A percentile compares a stretch with the other conserved stretches of the same genome.
Conservation (phyloP, 257 asterid genomes). For the Fraxinus excelsior region DNA sequence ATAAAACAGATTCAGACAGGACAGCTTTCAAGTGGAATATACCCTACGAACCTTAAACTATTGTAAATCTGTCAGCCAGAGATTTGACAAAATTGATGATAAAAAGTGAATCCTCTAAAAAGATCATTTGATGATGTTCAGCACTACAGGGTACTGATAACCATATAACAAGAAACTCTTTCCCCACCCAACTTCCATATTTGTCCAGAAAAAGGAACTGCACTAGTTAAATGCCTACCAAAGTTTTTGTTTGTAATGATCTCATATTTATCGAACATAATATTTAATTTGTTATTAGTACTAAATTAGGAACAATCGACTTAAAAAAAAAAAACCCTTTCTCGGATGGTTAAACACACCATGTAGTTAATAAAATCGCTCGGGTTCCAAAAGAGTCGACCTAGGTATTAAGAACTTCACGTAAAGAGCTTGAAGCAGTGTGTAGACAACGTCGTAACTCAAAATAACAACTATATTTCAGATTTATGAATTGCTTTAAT, state of each 20-base stretch:
- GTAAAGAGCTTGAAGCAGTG: background rate
- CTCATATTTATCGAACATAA: no score
- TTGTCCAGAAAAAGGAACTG: conserved; percentile 15
- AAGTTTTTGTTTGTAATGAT: background rate
- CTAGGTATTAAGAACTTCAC: background rate
- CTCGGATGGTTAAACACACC: background rate
- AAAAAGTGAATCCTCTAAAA: conserved; percentile 20
- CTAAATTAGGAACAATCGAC: no score
- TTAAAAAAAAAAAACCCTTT: no score
- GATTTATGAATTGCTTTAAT: no score
- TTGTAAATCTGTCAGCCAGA: conserved; percentile 39
- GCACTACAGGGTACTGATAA: conserved; percentile 35
- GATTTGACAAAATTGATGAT: conserved; percentile 37
- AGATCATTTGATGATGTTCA: conserved; percentile 39
- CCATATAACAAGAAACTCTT: conserved; percentile 37
- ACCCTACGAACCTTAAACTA: conserved; percentile 28
- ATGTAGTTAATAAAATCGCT: background rate
- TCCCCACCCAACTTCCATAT: conserved; percentile 32
- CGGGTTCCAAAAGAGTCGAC: background rate
- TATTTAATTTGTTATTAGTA: no score
- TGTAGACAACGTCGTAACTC: no score
- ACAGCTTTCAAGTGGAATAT: conserved; percentile 18
- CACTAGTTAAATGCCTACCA: background rate
- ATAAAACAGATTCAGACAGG: background rate
- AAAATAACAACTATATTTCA: no score